Evolutionary conservation across 2,329 filamentous ascomycete species (phyloP).

Genomic region (Thelonectria rubi): DNA sequence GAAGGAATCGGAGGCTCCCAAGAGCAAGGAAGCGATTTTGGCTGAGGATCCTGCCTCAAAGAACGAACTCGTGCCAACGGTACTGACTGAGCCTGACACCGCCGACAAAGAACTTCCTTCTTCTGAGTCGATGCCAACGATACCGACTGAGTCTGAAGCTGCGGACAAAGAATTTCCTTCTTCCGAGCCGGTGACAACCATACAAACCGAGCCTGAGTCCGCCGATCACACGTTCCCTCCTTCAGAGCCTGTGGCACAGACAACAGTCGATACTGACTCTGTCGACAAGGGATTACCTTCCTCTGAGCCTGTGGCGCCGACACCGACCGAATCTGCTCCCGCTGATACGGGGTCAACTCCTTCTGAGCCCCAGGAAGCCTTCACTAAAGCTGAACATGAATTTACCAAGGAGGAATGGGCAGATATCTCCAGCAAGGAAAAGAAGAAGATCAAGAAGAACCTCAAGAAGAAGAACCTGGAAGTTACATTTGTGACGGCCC

Average conservation of each 20-base stretch:
- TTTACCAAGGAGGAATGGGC: constrained; percentile 37
- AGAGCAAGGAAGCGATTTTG: neutral
- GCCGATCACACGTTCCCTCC: neutral
- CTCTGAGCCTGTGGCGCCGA: neutral
- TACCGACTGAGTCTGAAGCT: neutral
- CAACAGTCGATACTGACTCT: neutral
- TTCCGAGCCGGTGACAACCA: neutral
- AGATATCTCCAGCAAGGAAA: constrained; percentile 34
- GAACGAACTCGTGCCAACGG: neutral
- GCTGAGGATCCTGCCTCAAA: neutral
- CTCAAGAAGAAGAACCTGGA: constrained; percentile 34
- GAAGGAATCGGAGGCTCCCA: neutral
- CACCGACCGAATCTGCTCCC: neutral
- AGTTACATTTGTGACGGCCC: neutral
- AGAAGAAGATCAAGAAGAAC: constrained; percentile 38
- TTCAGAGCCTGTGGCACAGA: neutral
- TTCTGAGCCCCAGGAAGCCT: neutral
- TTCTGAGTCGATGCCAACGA: neutral
- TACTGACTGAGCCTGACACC: no score
- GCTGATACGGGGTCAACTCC: neutral
- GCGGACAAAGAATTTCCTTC: no score
- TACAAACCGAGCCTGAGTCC: neutral
- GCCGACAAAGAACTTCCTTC: no score
- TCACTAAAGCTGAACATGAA: constrained; percentile 30
- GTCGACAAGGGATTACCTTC: neutral